These are phyloP conservation scores for Pichia gijzeniarum DNA, from an alignment of 805 yeast genomes.

Conservation along the genomic window DNA sequence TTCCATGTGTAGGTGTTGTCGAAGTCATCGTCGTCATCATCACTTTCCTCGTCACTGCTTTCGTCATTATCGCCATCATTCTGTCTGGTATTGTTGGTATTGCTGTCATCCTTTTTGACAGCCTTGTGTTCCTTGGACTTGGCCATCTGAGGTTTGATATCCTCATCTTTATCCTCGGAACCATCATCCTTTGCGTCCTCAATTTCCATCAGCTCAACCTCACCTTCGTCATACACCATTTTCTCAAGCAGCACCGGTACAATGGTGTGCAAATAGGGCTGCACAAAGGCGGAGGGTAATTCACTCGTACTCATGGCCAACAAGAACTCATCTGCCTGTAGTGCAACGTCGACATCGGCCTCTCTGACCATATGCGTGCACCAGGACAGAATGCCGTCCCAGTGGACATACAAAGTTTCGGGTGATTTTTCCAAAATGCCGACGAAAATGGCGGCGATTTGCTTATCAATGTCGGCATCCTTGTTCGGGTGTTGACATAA, in stretches of 20 bases:
- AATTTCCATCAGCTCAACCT: constrained; percentile 54
- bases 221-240: constrained; percentile 87
- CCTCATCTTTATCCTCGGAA: constrained; percentile 77
- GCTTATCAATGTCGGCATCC: constrained; percentile 55
- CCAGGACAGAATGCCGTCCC: constrained; percentile 81
- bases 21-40: constrained; percentile 54
- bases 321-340: constrained; percentile 91
- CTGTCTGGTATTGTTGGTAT: background rate
- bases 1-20: constrained; percentile 78
- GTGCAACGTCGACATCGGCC: constrained; percentile 63
- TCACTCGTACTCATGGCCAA: constrained; percentile 64
- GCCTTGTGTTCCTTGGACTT: constrained; percentile 46
- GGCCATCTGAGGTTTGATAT: constrained; percentile 76
- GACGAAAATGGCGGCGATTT: constrained; percentile 72
- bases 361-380: constrained; percentile 71
- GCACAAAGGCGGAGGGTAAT: constrained; percentile 49
- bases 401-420: constrained; percentile 70
- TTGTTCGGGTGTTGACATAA: constrained; percentile 52
- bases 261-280: constrained; percentile 52
- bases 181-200: constrained; percentile 74
- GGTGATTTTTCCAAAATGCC: constrained; percentile 69
- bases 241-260: constrained; percentile 72
- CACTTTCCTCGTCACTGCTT: constrained; percentile 30
- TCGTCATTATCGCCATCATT: constrained; percentile 15
- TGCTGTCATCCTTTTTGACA: constrained; percentile 17